Evolutionary conservation across 2,329 filamentous ascomycete species (phyloP).

Genomic region (Sclerotiophoma versabilis): DNA sequence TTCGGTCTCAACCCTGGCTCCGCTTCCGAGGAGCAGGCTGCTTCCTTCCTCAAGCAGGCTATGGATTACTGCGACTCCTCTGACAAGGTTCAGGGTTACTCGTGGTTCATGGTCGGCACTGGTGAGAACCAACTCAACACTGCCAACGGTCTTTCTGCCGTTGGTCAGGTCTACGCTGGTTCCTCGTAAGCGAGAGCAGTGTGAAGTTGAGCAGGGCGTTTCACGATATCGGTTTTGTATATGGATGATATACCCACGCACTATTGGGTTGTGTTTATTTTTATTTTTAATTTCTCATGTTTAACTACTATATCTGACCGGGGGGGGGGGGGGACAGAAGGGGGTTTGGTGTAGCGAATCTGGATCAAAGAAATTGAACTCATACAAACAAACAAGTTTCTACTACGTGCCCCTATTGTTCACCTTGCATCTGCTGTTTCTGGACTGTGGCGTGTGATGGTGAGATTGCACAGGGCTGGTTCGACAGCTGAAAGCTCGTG

Average conservation of each 20-base stretch:
- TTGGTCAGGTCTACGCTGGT: conserved; percentile 38
- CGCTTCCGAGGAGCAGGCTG: conserved; percentile 37
- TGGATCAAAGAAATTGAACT: conserved; percentile 3
- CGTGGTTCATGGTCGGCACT: conserved; percentile 48
- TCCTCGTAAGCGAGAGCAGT: conserved; percentile 12
- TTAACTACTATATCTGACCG: conserved; percentile 3
- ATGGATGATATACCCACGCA: conserved; percentile 18
- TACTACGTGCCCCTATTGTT: not conserved
- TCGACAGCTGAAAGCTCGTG: not conserved
- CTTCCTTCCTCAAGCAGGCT: conserved; percentile 44
- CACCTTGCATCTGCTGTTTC: not conserved
- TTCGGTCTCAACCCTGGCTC: conserved; percentile 45
- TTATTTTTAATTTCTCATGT: conserved; percentile 20
- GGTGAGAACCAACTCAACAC: conserved; percentile 41
- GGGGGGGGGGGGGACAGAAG: too few species aligned
- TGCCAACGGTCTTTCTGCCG: conserved; percentile 23
- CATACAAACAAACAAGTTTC: not conserved
- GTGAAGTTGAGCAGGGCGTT: conserved; percentile 10
- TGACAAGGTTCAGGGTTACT: conserved; percentile 43
- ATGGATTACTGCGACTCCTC: conserved; percentile 45
- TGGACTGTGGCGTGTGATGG: conserved; percentile 1
- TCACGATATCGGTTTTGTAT: conserved; percentile 10
- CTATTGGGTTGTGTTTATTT: conserved; percentile 13
- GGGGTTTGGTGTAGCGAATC: conserved; percentile 18
- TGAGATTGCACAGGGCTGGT: not conserved